phyloP scores from a whole-genome alignment of 2,329 filamentous ascomycete genomes.

The Sporothrix protearum region DNA sequence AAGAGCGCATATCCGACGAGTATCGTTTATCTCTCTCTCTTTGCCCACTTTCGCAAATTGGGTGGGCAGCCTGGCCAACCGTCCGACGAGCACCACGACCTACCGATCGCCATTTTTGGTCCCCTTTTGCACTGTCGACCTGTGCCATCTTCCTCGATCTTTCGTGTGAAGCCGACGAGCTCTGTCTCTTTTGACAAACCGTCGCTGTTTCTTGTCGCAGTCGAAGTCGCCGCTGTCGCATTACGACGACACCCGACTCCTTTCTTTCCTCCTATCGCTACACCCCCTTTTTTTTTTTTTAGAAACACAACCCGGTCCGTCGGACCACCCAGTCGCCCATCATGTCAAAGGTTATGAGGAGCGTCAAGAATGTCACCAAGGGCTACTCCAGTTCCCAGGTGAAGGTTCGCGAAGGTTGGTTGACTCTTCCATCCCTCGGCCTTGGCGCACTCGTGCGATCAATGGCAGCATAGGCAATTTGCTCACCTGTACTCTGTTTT shows the following conservation, averaged over 20 bases:
- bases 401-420: slow-evolving; percentile 93
- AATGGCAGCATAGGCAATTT: neutral
- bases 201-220: neutral
- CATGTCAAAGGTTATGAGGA: slow-evolving; percentile 97
- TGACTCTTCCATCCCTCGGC: neutral
- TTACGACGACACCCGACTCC: neutral
- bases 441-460: neutral
- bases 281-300: neutral
- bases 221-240: neutral
- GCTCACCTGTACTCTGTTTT: slow-evolving; percentile 19
- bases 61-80: slow-evolving; percentile 13
- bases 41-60: slow-evolving; percentile 24
- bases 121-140: neutral
- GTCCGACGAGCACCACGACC: neutral
- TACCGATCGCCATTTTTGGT: neutral
- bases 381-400: slow-evolving; percentile 95
- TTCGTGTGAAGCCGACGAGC: neutral
- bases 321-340: slow-evolving; percentile 35
- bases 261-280: neutral
- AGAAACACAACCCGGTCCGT: slow-evolving; percentile 13
- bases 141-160: neutral
- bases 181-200: neutral
- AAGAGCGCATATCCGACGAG: slow-evolving; percentile 6
- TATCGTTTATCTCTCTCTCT: slow-evolving; percentile 6
- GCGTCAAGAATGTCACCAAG: slow-evolving; percentile 99